Conservation (phyloP, 2,329 filamentous ascomycete species). For the Clonostachys rhizophaga region DNA sequence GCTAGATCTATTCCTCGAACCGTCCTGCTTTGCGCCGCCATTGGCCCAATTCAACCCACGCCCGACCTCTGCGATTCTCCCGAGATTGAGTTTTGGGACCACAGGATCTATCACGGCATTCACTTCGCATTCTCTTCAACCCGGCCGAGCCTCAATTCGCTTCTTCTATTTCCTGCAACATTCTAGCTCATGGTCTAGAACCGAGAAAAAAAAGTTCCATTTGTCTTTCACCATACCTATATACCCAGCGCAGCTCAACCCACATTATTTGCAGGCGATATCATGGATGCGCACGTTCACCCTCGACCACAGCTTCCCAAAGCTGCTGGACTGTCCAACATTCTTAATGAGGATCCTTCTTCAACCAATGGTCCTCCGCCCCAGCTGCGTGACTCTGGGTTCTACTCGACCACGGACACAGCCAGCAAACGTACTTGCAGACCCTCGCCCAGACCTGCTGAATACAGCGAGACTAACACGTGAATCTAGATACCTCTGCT, state of each 20-base stretch:
- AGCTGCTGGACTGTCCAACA: slow-evolving; percentile 28
- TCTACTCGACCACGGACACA: slow-evolving; percentile 35
- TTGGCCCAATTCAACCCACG: no score
- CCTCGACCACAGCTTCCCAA: slow-evolving; percentile 20
- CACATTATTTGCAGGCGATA: not conserved
- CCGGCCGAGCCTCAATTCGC: not conserved
- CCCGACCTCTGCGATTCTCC: no score
- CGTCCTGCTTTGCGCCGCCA: no score
- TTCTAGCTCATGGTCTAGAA: not conserved
- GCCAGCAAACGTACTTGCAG: slow-evolving; percentile 34
- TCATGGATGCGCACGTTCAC: slow-evolving; percentile 18
- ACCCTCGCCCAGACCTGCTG: not conserved
- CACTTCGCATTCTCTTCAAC: not conserved
- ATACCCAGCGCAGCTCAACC: no score
- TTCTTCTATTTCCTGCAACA: not conserved
- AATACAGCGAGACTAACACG: not conserved
- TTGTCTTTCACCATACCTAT: no score
- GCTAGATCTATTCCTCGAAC: no score
- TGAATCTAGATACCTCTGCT: slow-evolving; percentile 25
- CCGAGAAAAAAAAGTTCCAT: not conserved
- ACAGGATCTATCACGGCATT: not conserved
- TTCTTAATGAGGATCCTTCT: slow-evolving; percentile 26
- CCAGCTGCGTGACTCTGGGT: slow-evolving; percentile 33
- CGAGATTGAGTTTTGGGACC: no score
- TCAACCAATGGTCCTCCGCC: slow-evolving; percentile 17